Evolutionary conservation across 805 yeast species (phyloP).

Genomic region (Candida endomychidarum): DNA sequence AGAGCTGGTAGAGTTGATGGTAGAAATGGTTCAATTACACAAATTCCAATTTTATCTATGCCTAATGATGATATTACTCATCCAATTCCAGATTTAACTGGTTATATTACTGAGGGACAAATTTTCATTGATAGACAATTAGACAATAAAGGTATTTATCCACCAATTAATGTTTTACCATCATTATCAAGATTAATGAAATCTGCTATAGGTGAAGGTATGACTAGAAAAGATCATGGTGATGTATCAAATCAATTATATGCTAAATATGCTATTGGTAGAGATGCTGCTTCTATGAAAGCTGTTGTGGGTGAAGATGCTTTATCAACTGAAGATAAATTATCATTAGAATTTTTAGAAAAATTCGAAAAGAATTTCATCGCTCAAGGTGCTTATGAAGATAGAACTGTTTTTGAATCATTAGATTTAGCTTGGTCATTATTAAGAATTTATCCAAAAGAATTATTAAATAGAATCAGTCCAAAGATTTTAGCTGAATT

Average conservation of each 20-base stretch:
- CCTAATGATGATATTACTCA: slow-evolving; percentile 99
- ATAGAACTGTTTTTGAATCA: slow-evolving; percentile 91
- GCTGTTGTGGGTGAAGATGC: slow-evolving; percentile 99
- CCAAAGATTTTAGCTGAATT: slow-evolving; percentile 95
- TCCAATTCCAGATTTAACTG: slow-evolving; percentile 99
- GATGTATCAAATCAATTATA: slow-evolving; percentile 98
- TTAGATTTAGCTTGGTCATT: slow-evolving; percentile 98
- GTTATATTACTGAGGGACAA: slow-evolving; percentile 99
- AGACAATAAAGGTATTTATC: slow-evolving; percentile 94
- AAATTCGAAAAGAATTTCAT: slow-evolving; percentile 96
- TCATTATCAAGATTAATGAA: slow-evolving; percentile 98
- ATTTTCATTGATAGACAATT: slow-evolving; percentile 96
- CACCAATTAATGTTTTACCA: slow-evolving; percentile 98
- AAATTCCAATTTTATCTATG: slow-evolving; percentile 98
- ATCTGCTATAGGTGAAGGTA: slow-evolving; percentile 99
- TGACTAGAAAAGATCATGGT: slow-evolving; percentile 99
- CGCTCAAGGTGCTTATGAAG: slow-evolving; percentile 94
- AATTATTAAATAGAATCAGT: slow-evolving; percentile 95
- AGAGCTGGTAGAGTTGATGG: slow-evolving; percentile 99
- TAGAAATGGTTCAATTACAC: slow-evolving; percentile 98
- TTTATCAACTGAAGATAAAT: slow-evolving; percentile 92
- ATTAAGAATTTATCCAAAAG: slow-evolving; percentile 98
- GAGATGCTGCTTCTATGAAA: slow-evolving; percentile 99
- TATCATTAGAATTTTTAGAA: slow-evolving; percentile 95
- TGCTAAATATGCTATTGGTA: slow-evolving; percentile 99